A percentile compares a stretch with the other conserved stretches of the same genome.
phyloP scores from a whole-genome alignment of 1,284 basidiomycete genomes.

The Phaffia rhodozyma region DNA sequence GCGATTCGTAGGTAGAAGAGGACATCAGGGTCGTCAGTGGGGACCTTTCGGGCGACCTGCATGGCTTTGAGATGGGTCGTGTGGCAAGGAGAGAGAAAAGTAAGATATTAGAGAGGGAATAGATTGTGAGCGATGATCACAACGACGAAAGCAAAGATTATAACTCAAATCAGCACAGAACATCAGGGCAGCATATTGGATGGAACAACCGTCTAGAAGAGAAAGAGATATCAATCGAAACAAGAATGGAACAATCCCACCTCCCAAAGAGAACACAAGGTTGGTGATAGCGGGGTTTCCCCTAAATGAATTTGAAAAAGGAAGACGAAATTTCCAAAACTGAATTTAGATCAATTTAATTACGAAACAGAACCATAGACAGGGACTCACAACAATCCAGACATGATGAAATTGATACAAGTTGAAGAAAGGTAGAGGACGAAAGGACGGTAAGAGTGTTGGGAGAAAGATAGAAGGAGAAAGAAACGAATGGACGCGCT shows the following conservation, averaged over 20 bases:
- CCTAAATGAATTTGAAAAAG: too few species aligned
- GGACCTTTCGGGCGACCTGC: constrained; percentile 72
- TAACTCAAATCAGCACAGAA: neutral
- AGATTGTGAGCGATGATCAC: constrained; percentile 1
- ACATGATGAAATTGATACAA: too few species aligned
- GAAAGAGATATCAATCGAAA: neutral
- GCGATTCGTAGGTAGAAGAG: constrained; percentile 72
- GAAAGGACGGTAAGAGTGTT: too few species aligned
- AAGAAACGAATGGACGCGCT: too few species aligned
- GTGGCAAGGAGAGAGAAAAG: constrained; percentile 24
- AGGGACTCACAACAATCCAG: too few species aligned
- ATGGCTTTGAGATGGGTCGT: constrained; percentile 19
- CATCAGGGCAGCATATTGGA: neutral
- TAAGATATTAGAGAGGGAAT: constrained; percentile 16
- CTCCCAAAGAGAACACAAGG: constrained; percentile 72
- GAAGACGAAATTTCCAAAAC: too few species aligned
- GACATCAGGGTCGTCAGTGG: constrained; percentile 77
- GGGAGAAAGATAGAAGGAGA: too few species aligned
- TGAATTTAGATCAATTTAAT: too few species aligned
- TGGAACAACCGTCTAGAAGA: neutral
- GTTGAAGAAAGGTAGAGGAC: too few species aligned
- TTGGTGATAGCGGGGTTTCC: constrained; percentile 14
- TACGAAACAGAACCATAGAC: too few species aligned
- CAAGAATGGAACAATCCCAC: constrained; percentile 23
- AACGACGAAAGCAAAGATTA: neutral